phyloP scores from a whole-genome alignment of 768 basidiomycete genomes.

The Zangia roseola region DNA sequence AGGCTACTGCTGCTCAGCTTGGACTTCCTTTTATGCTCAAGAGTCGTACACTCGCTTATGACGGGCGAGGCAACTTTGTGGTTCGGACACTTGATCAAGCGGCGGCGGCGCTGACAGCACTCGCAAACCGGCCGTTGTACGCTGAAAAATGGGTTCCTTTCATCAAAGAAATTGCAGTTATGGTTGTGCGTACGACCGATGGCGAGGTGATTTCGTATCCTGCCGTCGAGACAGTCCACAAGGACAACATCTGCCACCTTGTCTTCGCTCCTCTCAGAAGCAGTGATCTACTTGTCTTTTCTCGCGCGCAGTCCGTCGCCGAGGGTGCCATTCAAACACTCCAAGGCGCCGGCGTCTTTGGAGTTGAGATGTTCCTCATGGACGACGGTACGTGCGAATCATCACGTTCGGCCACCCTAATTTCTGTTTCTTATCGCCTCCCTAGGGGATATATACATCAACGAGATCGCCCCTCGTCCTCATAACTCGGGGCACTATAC shows the following conservation, averaged over 20 bases:
- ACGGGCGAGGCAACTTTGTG: constrained; percentile 91
- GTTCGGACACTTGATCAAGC: constrained; percentile 54
- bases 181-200: constrained; percentile 81
- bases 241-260: constrained; percentile 89
- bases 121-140: constrained; percentile 75
- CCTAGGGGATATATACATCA: constrained; percentile 75
- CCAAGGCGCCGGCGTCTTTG: constrained; percentile 90
- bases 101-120: constrained; percentile 47
- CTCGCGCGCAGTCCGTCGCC: constrained; percentile 68
- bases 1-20: constrained; percentile 51
- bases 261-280: constrained; percentile 85
- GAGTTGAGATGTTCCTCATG: constrained; percentile 97
- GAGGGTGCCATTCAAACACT: constrained; percentile 78
- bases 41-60: constrained; percentile 92
- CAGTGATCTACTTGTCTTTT: constrained; percentile 50
- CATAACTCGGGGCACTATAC: constrained; percentile 99
- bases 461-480: constrained; percentile 97
- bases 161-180: constrained; percentile 87
- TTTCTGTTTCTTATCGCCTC: background rate
- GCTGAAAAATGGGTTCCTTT: constrained; percentile 95
- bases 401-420: background rate
- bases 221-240: constrained; percentile 92
- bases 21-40: constrained; percentile 96
- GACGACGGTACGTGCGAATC: constrained; percentile 59
- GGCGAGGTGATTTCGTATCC: constrained; percentile 86